Conservation (phyloP, 164 flowering plant species). For the Vitis labrusca region DNA sequence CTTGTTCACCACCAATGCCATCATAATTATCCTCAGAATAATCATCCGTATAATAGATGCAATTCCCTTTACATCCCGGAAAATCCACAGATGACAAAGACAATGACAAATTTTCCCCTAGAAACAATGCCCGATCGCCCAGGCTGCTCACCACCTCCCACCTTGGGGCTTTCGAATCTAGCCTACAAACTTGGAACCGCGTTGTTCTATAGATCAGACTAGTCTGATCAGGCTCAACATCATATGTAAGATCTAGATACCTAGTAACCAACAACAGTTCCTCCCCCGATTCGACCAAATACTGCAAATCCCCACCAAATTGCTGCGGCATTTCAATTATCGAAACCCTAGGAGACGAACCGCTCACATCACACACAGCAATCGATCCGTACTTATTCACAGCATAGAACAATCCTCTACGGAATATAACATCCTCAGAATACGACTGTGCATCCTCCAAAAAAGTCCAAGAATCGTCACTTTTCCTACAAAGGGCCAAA, state of each 20-base stretch:
- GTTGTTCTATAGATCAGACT: slow-evolving; percentile 31
- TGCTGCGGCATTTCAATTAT: slow-evolving; percentile 20
- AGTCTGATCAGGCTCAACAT: slow-evolving; percentile 15
- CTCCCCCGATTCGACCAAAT: slow-evolving; percentile 38
- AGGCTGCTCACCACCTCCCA: slow-evolving; percentile 40
- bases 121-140: slow-evolving; percentile 41
- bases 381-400: slow-evolving; percentile 36
- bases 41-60: slow-evolving; percentile 61
- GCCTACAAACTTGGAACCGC: slow-evolving; percentile 36
- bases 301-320: slow-evolving; percentile 42
- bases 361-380: slow-evolving; percentile 32
- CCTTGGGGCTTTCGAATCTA: slow-evolving; percentile 20
- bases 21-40: slow-evolving; percentile 40
- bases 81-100: slow-evolving; percentile 39
- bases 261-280: slow-evolving; percentile 50
- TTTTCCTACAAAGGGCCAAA: slow-evolving; percentile 39
- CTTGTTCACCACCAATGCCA: slow-evolving; percentile 34
- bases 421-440: slow-evolving; percentile 41
- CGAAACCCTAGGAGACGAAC: slow-evolving; percentile 23
- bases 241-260: slow-evolving; percentile 28
- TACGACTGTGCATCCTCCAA: slow-evolving; percentile 23
- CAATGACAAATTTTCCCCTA: slow-evolving; percentile 55
- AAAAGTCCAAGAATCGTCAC: slow-evolving; percentile 35
- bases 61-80: slow-evolving; percentile 36
- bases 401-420: slow-evolving; percentile 39